These are phyloP conservation scores for Globisporangium carolinianum DNA, from an alignment of 352 stramenopile genomes.

Conservation along the genomic window DNA sequence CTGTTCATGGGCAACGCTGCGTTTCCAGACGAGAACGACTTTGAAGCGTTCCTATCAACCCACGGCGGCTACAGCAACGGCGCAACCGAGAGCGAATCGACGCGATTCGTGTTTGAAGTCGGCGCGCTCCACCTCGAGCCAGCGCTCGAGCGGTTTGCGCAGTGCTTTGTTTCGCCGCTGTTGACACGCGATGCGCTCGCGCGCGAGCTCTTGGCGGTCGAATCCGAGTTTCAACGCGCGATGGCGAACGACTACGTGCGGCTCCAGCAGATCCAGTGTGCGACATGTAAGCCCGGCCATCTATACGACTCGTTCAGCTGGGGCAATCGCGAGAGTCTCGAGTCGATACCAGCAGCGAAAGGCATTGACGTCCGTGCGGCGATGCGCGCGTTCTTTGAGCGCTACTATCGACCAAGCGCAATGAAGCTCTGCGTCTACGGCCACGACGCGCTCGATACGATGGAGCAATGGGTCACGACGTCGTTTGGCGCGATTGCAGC, in stretches of 20 bases:
- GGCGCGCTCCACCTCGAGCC: constrained; percentile 29
- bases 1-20: constrained; percentile 90
- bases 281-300: constrained; percentile 36
- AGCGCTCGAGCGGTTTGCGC: constrained; percentile 87
- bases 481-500: constrained; percentile 41
- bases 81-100: constrained; percentile 87
- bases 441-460: constrained; percentile 42
- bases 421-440: constrained; percentile 79
- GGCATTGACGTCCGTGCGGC: constrained; percentile 42
- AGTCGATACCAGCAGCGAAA: constrained; percentile 20
- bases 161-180: constrained; percentile 88
- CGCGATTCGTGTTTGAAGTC: constrained; percentile 89
- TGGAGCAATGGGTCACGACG: constrained; percentile 46
- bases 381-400: constrained; percentile 49
- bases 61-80: constrained; percentile 89
- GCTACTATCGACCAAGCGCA: constrained; percentile 43
- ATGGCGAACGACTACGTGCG: constrained; percentile 52
- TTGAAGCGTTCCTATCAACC: constrained; percentile 80
- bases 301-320: constrained; percentile 75
- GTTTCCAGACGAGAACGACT: constrained; percentile 89
- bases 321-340: constrained; percentile 64
- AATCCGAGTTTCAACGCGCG: constrained; percentile 79
- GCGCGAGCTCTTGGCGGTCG: constrained; percentile 72
- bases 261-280: constrained; percentile 69
- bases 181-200: constrained; percentile 68